Percentiles rank a stretch among this genome's conserved stretches.
Evolutionary conservation across 768 basidiomycete species (phyloP).

Genomic region (Hydnomerulius pinastri): DNA sequence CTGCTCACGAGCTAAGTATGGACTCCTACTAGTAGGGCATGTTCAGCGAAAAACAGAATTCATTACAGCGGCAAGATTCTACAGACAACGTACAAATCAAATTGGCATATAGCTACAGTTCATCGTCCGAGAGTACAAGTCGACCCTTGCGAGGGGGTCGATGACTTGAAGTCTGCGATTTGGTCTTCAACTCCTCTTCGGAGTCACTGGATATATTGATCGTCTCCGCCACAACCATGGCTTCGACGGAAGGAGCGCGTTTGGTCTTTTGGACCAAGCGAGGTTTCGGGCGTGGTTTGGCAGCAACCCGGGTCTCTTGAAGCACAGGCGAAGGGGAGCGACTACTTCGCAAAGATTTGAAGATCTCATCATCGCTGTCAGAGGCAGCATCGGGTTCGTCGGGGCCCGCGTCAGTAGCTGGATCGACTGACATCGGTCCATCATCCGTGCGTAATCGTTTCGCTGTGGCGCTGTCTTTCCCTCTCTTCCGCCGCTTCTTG

Average conservation of each 20-base stretch:
- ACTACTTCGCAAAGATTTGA: slow-evolving; percentile 21
- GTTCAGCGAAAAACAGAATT: background rate
- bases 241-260: background rate
- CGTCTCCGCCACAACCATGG: slow-evolving; percentile 4
- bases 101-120: slow-evolving; percentile 20
- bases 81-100: slow-evolving; percentile 5
- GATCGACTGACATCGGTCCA: slow-evolving; percentile 13
- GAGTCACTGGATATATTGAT: slow-evolving; percentile 27
- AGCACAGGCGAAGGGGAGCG: slow-evolving; percentile 24
- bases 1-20: background rate
- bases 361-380: slow-evolving; percentile 29
- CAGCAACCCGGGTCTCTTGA: slow-evolving; percentile 14
- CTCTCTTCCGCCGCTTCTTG: slow-evolving; percentile 57
- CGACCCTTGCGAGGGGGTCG: slow-evolving; percentile 28
- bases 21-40: background rate
- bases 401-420: slow-evolving; percentile 15
- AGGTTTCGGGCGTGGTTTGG: slow-evolving; percentile 36
- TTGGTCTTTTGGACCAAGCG: slow-evolving; percentile 43
- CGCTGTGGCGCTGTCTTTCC: slow-evolving; percentile 47
- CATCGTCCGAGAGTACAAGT: slow-evolving; percentile 43
- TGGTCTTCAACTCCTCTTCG: slow-evolving; percentile 6
- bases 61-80: slow-evolving; percentile 1
- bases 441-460: slow-evolving; percentile 38
- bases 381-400: slow-evolving; percentile 17
- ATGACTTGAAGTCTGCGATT: slow-evolving; percentile 7